Percentiles rank a stretch among this genome's conserved stretches.
Conservation (phyloP, 441 rosid genomes). For the Erodium moschatum region DNA sequence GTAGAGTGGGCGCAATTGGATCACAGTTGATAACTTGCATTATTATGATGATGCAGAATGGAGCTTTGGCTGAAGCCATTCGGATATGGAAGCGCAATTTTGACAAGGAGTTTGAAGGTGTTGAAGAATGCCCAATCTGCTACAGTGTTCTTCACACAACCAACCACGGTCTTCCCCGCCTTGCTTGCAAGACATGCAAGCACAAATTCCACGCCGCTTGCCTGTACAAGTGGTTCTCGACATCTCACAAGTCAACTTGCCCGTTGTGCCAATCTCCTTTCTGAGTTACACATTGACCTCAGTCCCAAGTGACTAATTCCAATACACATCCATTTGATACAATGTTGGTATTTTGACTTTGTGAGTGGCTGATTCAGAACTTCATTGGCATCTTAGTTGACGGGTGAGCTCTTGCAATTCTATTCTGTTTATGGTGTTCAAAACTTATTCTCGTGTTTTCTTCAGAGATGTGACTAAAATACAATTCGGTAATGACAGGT, state of each 20-base stretch:
- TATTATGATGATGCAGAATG: conserved; percentile 53
- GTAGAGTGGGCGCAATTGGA: background rate
- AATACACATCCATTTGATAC: too few species aligned
- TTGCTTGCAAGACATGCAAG: conserved; percentile 88
- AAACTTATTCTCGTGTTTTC: background rate
- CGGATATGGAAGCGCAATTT: conserved; percentile 81
- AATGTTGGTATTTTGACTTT: background rate
- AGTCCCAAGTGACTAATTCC: too few species aligned
- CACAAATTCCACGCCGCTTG: conserved; percentile 91
- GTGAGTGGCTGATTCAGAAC: background rate
- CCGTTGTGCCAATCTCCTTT: conserved; percentile 94
- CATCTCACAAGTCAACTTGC: conserved; percentile 81
- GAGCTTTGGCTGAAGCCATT: conserved; percentile 91
- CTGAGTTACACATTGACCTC: conserved; percentile 23
- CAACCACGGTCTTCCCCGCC: conserved; percentile 86
- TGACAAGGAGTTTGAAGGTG: conserved; percentile 93
- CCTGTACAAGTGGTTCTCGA: conserved; percentile 90
- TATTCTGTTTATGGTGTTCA: background rate
- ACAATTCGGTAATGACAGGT: background rate
- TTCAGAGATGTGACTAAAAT: background rate
- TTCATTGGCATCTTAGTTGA: background rate
- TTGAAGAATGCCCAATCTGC: conserved; percentile 96
- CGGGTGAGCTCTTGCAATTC: background rate
- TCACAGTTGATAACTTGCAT: background rate
- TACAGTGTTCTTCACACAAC: conserved; percentile 88